These are phyloP conservation scores for Geum urbanum DNA, from an alignment of 306 rosid genomes.

Conservation along the genomic window DNA sequence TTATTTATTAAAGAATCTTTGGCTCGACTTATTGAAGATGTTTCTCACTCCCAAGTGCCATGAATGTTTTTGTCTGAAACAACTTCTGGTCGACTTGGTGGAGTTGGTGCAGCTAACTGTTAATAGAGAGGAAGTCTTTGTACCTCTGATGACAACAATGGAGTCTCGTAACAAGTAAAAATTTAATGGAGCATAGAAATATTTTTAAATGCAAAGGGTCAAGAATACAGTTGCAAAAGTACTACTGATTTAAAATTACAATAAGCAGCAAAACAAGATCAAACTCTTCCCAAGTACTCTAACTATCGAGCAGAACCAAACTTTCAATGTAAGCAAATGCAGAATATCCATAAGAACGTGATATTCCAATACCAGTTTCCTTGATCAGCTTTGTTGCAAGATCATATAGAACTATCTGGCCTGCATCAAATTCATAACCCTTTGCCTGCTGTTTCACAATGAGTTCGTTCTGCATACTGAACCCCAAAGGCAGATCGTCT, in stretches of 20 bases:
- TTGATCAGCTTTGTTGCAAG: background rate
- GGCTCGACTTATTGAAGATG: too few species aligned
- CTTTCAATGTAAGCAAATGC: conserved; percentile 8
- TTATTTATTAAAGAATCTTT: too few species aligned
- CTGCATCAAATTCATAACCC: background rate
- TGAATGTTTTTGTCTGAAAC: too few species aligned
- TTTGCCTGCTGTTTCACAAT: background rate
- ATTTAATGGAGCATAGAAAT: background rate
- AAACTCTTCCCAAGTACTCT: background rate
- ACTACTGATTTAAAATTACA: too few species aligned
- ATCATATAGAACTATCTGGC: background rate
- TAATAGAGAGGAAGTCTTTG: too few species aligned
- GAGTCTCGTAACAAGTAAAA: too few species aligned
- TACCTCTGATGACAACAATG: too few species aligned
- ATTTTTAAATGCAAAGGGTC: background rate
- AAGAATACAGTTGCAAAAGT: too few species aligned
- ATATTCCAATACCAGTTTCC: background rate
- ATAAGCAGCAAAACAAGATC: background rate
- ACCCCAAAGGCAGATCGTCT: background rate
- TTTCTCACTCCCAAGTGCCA: too few species aligned
- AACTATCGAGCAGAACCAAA: background rate
- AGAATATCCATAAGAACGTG: background rate
- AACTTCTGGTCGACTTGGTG: too few species aligned
- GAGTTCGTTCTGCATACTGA: conserved; percentile 1
- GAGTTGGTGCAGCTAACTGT: too few species aligned